These are phyloP conservation scores for Lomentospora prolificans DNA, from an alignment of 2,329 filamentous ascomycete species.

Conservation along the genomic window DNA sequence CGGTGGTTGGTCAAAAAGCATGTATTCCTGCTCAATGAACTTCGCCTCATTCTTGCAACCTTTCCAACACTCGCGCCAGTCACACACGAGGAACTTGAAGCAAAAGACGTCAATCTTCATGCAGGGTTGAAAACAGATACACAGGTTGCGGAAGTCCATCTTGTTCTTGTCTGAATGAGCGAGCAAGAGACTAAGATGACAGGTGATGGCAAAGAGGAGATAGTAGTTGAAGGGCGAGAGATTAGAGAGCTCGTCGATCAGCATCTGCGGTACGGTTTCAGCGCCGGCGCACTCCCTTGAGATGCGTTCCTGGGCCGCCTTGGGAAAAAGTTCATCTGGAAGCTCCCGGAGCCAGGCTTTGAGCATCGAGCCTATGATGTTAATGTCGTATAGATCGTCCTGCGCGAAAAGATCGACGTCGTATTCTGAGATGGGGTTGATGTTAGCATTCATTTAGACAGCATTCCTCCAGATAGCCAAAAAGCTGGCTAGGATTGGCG, in stretches of 20 bases:
- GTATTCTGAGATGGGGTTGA: no score
- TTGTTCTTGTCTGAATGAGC: slow-evolving; percentile 94
- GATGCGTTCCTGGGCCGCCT: slow-evolving; percentile 69
- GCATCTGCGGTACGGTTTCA: slow-evolving; percentile 70
- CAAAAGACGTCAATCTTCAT: slow-evolving; percentile 94
- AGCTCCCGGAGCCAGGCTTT: slow-evolving; percentile 92
- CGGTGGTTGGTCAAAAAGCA: slow-evolving; percentile 46
- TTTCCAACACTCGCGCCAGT: slow-evolving; percentile 96
- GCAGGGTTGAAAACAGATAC: slow-evolving; percentile 94
- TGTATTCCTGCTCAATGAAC: slow-evolving; percentile 62
- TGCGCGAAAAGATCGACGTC: slow-evolving; percentile 88
- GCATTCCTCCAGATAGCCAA: no score
- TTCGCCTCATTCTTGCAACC: slow-evolving; percentile 85
- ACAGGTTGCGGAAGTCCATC: slow-evolving; percentile 93
- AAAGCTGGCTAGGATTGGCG: no score
- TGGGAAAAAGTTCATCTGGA: slow-evolving; percentile 90
- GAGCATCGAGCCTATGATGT: slow-evolving; percentile 91
- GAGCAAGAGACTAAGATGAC: slow-evolving; percentile 83
- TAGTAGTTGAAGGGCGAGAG: slow-evolving; percentile 98
- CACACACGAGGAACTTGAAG: slow-evolving; percentile 88
- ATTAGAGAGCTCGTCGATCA: slow-evolving; percentile 86
- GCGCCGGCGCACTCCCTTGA: slow-evolving; percentile 70
- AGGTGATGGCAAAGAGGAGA: slow-evolving; percentile 92
- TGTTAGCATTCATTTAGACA: no score
- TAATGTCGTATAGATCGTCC: slow-evolving; percentile 85